Conservation (phyloP, 768 basidiomycete species). For the Macrolepiota dolichaula region DNA sequence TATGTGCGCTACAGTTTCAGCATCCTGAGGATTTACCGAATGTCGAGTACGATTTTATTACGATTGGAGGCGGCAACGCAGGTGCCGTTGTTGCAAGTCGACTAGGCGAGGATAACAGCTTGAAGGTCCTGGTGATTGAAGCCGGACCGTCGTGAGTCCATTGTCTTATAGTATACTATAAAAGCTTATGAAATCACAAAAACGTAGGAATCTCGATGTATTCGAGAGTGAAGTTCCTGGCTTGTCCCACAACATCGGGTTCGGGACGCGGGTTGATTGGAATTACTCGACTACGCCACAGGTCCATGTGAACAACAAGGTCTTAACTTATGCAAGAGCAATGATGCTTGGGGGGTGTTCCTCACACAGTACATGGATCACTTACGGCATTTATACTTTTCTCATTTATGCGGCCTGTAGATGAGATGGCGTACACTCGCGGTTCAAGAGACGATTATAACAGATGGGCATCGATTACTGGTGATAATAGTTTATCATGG, state of each 20-base stretch:
- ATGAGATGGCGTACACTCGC: conserved; percentile 8
- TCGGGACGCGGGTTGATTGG: conserved; percentile 14
- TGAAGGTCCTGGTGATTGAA: conserved; percentile 21
- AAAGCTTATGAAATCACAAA: not conserved
- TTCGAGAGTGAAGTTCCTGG: conserved; percentile 5
- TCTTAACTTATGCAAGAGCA: conserved; percentile 21
- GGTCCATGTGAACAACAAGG: conserved; percentile 18
- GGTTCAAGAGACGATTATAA: conserved; percentile 11
- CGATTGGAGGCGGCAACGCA: conserved; percentile 16
- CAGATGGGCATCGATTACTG: conserved; percentile 2
- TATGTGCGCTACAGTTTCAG: not conserved
- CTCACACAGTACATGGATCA: conserved; percentile 19
- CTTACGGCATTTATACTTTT: not conserved
- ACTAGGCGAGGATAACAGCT: conserved; percentile 14
- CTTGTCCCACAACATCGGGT: not conserved
- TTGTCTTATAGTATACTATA: too few relatives aligned
- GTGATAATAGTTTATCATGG: conserved; percentile 11
- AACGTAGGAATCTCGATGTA: conserved; percentile 12
- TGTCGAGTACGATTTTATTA: not conserved
- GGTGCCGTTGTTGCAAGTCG: conserved; percentile 20
- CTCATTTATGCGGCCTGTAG: not conserved
- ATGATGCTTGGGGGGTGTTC: conserved; percentile 25
- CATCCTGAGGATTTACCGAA: not conserved
- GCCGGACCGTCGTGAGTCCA: conserved; percentile 14
- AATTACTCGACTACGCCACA: conserved; percentile 20